These are phyloP conservation scores for Endothia cerciana DNA, from an alignment of 2,329 filamentous ascomycete genomes.

Conservation along the genomic window DNA sequence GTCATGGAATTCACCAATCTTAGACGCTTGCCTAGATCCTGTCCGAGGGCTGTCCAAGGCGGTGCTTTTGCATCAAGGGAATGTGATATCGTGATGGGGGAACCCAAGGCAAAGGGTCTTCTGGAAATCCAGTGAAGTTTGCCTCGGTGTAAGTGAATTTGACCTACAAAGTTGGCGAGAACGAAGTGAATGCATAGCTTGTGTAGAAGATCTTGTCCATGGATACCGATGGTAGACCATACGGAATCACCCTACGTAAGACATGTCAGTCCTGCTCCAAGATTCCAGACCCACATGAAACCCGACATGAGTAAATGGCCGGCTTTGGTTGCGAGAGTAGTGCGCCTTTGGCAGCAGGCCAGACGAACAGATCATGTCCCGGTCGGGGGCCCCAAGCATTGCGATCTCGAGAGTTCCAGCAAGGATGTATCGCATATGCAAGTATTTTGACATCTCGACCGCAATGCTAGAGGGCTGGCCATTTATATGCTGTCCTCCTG, in stretches of 20 bases:
- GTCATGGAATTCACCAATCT: too few species aligned
- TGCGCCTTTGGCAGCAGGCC: background rate
- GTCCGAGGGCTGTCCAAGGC: too few species aligned
- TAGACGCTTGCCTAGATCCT: too few species aligned
- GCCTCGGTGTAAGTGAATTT: background rate
- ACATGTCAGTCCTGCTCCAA: background rate
- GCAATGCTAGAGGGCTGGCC: conserved; percentile 2
- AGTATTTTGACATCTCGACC: conserved; percentile 25
- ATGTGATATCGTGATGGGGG: too few species aligned
- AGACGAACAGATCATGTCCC: too few species aligned
- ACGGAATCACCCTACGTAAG: conserved; percentile 34
- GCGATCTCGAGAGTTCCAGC: background rate
- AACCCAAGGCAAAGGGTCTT: background rate
- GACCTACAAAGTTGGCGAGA: conserved; percentile 66
- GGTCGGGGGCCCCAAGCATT: background rate
- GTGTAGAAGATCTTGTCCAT: conserved; percentile 75
- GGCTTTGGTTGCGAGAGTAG: background rate
- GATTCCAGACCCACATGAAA: background rate
- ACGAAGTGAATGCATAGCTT: conserved; percentile 84
- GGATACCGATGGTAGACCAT: conserved; percentile 71
- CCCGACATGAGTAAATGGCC: conserved; percentile 3
- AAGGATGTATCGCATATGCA: background rate
- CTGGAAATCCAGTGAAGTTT: background rate
- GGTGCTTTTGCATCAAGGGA: too few species aligned
- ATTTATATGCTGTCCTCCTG: conserved; percentile 17